Conservation (phyloP, 495 filamentous ascomycete species). For the Articulospora tetracladia region DNA sequence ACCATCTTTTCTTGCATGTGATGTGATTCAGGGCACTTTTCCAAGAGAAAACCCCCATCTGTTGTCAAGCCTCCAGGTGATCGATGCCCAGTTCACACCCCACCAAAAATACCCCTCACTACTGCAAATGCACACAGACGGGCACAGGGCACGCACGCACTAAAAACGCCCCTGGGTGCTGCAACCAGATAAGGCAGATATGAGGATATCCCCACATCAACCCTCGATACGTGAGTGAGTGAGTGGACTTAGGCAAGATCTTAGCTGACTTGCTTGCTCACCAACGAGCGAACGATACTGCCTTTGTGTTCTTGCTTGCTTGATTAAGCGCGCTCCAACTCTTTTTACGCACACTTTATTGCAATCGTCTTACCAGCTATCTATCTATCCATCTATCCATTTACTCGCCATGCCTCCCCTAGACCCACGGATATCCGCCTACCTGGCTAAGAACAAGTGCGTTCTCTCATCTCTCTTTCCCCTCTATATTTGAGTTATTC, state of each 20-base stretch:
- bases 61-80: neutral
- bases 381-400: conserved; percentile 1
- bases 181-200: conserved; percentile 2
- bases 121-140: neutral
- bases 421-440: conserved; percentile 7
- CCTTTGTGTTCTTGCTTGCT: no score
- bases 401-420: neutral
- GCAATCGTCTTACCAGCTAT: neutral
- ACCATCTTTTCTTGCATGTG: neutral
- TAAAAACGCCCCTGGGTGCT: neutral
- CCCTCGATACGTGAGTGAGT: no score
- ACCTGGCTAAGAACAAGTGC: conserved; percentile 12
- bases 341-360: no score
- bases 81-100: neutral
- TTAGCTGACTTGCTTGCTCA: no score
- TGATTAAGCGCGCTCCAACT: no score
- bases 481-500: neutral
- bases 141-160: neutral
- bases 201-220: neutral
- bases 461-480: neutral
- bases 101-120: neutral
- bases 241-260: no score
- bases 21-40: neutral
- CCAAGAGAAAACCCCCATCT: no score
- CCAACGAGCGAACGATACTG: no score